Evolutionary conservation across 495 filamentous ascomycete genomes (phyloP), one percentile per base, ranked within the genome.

Genomic region (Aeminium ludgeri): DNA sequence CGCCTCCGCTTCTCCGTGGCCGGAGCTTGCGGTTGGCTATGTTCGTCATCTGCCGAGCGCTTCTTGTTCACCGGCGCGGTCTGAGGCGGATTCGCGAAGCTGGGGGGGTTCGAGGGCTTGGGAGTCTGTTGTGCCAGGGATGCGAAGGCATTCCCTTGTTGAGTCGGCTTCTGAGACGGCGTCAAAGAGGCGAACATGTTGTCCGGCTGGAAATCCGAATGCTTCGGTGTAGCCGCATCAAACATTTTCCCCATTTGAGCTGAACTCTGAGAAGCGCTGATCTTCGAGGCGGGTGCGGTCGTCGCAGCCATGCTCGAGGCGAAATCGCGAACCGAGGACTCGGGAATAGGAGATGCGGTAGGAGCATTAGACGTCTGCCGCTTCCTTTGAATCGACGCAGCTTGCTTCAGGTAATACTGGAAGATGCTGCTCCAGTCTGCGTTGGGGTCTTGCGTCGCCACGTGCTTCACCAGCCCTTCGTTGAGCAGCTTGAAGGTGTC

Each of bases 1-100:
- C 36, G 36, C n/a, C 11, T 25, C 17, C 48, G 48, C 43, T 50
- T 45, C 37, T 49, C 46, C 17, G 46, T 49, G 4, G 41, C 45
- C 1, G 45, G 45, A 2, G 34, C 23, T 19, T 34, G 17, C 1
- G n/a, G 1, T 8, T 30, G 5, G 6, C 19, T 10, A n/a, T 20
- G 20, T 11, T 30, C 31, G 3, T 49, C 37, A 12, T 20, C 41
- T 1, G 43, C 48, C 1, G 38, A 30, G 20, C 42, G 38, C 39
- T 50, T 50, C 8, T 25, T 28, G 34, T 39, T 46, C 12, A 39
- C 38, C 2, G 48, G 48, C 11, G 42, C 43, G 20, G 38, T 46
- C 3, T 37, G 37, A 4, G 48, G 43, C 8, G 37, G 33, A 13
- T 45, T 12, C 12, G 19, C 1, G 10, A 42, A 12, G 15, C 5